phyloP scores from a whole-genome alignment of 208 protist genomes.

The Acanthamoeba healyi region DNA sequence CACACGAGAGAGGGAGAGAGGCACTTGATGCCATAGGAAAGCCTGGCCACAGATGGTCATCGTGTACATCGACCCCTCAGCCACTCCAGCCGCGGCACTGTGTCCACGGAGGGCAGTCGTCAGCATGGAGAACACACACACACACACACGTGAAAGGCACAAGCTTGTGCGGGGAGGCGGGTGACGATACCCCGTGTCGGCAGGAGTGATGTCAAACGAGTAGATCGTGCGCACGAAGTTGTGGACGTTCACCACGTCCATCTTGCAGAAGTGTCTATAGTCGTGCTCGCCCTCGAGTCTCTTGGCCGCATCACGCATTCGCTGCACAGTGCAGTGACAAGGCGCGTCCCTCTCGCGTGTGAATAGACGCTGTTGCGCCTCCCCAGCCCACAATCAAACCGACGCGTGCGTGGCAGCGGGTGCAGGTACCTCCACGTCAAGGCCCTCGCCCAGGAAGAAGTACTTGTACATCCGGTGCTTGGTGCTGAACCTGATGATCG shows the following conservation, averaged over 20 bases:
- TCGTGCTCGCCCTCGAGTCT: conserved; percentile 96
- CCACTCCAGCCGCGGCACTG: not conserved
- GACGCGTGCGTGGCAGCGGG: not conserved
- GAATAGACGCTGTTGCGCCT: conserved; percentile 89
- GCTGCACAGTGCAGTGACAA: too few relatives aligned
- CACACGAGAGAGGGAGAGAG: not conserved
- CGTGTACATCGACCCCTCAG: conserved; percentile 88
- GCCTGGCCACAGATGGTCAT: conserved; percentile 95
- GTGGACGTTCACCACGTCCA: conserved; percentile 95
- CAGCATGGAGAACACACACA: too few relatives aligned
- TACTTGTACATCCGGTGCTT: conserved; percentile 93
- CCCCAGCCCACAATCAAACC: not conserved
- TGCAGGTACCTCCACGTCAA: conserved; percentile 82
- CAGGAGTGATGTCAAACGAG: conserved; percentile 65
- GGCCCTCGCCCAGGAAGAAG: conserved; percentile 85
- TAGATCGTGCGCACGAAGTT: conserved; percentile 93
- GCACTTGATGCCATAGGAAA: conserved; percentile 98
- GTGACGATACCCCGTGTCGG: conserved; percentile 11
- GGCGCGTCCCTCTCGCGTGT: too few relatives aligned
- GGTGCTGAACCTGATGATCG: conserved; percentile 81
- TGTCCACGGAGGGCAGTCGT: too few relatives aligned
- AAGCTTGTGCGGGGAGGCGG: not conserved
- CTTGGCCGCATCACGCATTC: conserved; percentile 94
- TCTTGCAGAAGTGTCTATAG: conserved; percentile 98
- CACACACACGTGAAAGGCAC: not conserved